Conservation (phyloP, 495 filamentous ascomycete species). For the Astrothelium macrocarpum region DNA sequence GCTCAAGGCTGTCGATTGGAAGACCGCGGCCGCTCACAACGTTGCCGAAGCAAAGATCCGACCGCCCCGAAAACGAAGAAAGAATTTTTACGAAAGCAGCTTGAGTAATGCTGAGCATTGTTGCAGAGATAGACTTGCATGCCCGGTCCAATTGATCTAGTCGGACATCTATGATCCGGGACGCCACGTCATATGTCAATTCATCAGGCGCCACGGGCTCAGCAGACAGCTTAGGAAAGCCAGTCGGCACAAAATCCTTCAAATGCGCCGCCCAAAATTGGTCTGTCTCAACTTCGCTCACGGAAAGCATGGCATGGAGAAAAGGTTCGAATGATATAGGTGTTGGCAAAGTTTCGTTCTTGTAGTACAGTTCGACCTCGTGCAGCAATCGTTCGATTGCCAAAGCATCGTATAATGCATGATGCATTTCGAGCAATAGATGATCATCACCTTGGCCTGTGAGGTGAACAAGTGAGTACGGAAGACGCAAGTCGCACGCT, state of each 20-base stretch:
- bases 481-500: not conserved
- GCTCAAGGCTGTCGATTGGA: constrained; percentile 52
- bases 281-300: constrained; percentile 36
- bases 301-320: constrained; percentile 37
- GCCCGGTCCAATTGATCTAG: constrained; percentile 31
- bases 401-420: constrained; percentile 72
- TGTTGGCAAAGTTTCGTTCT: constrained; percentile 33
- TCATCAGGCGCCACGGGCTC: constrained; percentile 1
- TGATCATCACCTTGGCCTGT: not conserved
- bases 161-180: not conserved
- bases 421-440: constrained; percentile 59
- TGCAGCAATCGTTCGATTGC: constrained; percentile 55
- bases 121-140: constrained; percentile 44
- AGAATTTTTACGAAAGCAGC: constrained; percentile 57
- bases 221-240: constrained; percentile 33
- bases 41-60: constrained; percentile 74
- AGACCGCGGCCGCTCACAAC: constrained; percentile 65
- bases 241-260: constrained; percentile 37
- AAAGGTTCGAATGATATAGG: constrained; percentile 41
- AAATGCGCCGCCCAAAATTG: constrained; percentile 54
- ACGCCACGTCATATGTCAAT: not conserved
- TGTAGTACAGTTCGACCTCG: constrained; percentile 50
- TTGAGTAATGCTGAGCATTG: constrained; percentile 56
- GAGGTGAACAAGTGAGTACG: not conserved
- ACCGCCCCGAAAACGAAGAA: constrained; percentile 37